These are phyloP conservation scores for Emergomyces orientalis DNA, from an alignment of 2,329 filamentous ascomycete species.

Conservation along the genomic window DNA sequence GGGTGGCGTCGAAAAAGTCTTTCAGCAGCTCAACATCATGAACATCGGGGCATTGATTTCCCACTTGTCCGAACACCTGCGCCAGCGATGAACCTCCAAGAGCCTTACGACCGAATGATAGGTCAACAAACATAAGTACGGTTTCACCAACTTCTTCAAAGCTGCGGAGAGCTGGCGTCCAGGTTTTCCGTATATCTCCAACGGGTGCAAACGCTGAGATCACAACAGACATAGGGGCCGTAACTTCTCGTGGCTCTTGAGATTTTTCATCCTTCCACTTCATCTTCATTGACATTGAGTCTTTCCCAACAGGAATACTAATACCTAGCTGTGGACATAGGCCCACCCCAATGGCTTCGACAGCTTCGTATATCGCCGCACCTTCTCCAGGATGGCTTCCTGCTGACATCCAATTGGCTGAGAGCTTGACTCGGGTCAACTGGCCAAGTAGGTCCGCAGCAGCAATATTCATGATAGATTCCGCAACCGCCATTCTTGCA, in stretches of 20 bases:
- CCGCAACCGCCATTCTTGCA: constrained; percentile 90
- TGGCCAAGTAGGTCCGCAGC: constrained; percentile 66
- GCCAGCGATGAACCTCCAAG: constrained; percentile 86
- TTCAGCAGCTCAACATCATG: constrained; percentile 70
- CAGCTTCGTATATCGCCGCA: constrained; percentile 84
- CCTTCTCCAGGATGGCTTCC: constrained; percentile 87
- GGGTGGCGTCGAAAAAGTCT: constrained; percentile 85
- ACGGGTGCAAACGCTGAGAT: constrained; percentile 87
- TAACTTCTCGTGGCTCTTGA: constrained; percentile 70
- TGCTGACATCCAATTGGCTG: constrained; percentile 99
- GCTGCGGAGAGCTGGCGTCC: constrained; percentile 81
- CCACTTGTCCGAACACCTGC: constrained; percentile 79
- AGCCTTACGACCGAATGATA: constrained; percentile 69
- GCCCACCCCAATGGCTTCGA: constrained; percentile 85
- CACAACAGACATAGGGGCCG: constrained; percentile 80
- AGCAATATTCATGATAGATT: constrained; percentile 86
- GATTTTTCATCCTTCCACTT: constrained; percentile 70
- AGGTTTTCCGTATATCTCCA: constrained; percentile 71
- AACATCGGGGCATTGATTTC: constrained; percentile 76
- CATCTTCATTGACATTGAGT: constrained; percentile 98
- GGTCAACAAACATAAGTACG: constrained; percentile 80
- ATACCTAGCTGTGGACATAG: constrained; percentile 84
- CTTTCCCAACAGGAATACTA: constrained; percentile 92
- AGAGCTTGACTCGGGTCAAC: constrained; percentile 71
- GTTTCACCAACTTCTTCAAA: constrained; percentile 83